phyloP scores from a whole-genome alignment of 139 green algal species.

The Chlorella sp. region DNA sequence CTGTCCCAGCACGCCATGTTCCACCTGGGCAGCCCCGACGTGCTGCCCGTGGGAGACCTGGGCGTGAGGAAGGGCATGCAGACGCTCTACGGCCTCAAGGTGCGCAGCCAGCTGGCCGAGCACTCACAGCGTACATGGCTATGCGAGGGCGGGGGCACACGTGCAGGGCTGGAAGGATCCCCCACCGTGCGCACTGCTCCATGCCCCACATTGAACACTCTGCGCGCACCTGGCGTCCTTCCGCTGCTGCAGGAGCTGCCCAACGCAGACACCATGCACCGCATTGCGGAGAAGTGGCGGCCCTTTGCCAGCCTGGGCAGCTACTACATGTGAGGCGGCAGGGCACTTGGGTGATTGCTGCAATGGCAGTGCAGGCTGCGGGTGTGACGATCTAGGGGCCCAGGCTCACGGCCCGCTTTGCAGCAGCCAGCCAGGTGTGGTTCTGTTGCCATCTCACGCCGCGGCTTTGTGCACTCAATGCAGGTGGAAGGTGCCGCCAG shows the following conservation, averaged over 20 bases:
- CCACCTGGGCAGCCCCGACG: slow-evolving; percentile 50
- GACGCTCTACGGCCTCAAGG: slow-evolving; percentile 49
- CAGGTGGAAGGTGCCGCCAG: slow-evolving; percentile 40
- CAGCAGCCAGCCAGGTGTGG: no score
- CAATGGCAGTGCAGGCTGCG: no score
- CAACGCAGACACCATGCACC: slow-evolving; percentile 50
- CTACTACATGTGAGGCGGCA: slow-evolving; percentile 69
- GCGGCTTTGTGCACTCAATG: neutral
- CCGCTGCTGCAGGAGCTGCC: slow-evolving; percentile 40
- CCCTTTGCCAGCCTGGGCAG: slow-evolving; percentile 54
- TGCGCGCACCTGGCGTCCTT: neutral
- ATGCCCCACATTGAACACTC: no score
- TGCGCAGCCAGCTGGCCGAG: no score
- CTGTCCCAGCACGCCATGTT: slow-evolving; percentile 29
- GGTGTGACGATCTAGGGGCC: no score
- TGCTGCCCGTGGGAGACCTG: slow-evolving; percentile 71
- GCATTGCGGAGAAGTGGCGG: slow-evolving; percentile 52
- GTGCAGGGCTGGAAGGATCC: no score
- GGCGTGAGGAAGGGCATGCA: slow-evolving; percentile 65
- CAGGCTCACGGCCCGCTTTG: no score
- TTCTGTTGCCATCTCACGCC: no score
- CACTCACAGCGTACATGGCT: no score
- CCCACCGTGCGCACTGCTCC: no score
- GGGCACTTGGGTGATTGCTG: no score
- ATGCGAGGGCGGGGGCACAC: no score